Evolutionary conservation across 2,329 filamentous ascomycete genomes (phyloP).

Genomic region (Cercospora sp.): DNA sequence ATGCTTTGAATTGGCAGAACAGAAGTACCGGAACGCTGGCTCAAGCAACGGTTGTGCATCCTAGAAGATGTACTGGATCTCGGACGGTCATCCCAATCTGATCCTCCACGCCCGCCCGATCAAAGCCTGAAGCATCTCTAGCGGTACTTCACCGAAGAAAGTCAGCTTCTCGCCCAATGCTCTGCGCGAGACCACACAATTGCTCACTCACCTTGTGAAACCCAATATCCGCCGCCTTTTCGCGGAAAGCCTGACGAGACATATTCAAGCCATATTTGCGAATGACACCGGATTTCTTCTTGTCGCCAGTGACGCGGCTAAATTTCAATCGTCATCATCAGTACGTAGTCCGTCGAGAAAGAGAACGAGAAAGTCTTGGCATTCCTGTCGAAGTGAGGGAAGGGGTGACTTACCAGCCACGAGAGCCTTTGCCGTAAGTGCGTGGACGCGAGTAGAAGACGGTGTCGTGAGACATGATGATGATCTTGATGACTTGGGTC

Average conservation of each 20-base stretch:
- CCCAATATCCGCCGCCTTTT: conserved; percentile 35
- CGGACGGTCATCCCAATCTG: neutral
- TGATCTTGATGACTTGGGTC: neutral
- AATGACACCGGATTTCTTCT: conserved; percentile 33
- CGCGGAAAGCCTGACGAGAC: conserved; percentile 33
- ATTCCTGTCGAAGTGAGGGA: neutral
- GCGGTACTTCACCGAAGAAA: neutral
- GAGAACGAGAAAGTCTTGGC: neutral
- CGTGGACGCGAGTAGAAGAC: conserved; percentile 34
- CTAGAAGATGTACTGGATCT: neutral
- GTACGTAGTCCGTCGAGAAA: neutral
- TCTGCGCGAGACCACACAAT: too few species aligned
- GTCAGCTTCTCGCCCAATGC: neutral
- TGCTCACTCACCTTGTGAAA: conserved; percentile 29
- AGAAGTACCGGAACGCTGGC: neutral
- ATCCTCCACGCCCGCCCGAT: neutral
- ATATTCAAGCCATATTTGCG: conserved; percentile 35
- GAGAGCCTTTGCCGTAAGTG: conserved; percentile 33
- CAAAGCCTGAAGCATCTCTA: neutral
- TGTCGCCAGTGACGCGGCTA: conserved; percentile 34
- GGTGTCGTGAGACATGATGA: conserved; percentile 31
- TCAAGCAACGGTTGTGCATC: neutral
- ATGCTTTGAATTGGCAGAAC: too few species aligned
- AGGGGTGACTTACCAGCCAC: conserved; percentile 29
- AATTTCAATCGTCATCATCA: neutral